These are phyloP conservation scores for Neodidymelliopsis sp. DNA, from an alignment of 2,329 filamentous ascomycete genomes.

Conservation along the genomic window DNA sequence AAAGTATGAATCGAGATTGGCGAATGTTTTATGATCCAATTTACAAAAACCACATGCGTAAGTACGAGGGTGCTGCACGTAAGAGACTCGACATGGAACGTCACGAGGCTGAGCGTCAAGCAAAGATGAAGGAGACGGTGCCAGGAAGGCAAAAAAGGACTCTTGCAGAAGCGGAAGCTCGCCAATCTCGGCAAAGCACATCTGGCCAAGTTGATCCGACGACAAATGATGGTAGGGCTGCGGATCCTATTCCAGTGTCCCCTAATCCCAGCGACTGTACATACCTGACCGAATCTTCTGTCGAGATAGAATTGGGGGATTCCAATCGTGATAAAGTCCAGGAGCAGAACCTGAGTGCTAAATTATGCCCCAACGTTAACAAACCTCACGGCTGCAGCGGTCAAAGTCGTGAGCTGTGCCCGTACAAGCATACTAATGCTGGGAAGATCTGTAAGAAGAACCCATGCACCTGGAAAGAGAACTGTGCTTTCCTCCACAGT, in stretches of 20 bases:
- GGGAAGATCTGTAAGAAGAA: neutral
- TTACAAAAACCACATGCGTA: neutral
- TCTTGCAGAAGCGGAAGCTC: too few species aligned
- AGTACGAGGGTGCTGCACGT: neutral
- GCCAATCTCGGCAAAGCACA: too few species aligned
- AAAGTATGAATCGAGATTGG: slow-evolving; percentile 1
- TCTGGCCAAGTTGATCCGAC: too few species aligned
- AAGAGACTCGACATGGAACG: neutral
- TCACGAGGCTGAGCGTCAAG: neutral
- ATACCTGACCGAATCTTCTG: neutral
- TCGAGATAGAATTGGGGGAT: neutral
- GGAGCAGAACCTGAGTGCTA: too few species aligned
- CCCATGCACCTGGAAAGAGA: neutral
- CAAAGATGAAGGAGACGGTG: neutral
- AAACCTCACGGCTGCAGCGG: neutral
- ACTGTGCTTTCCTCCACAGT: neutral
- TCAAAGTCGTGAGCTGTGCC: neutral
- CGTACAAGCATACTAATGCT: neutral
- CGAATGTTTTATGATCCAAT: neutral
- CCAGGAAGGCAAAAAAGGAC: too few species aligned
- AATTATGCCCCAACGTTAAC: neutral
- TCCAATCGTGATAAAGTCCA: neutral
- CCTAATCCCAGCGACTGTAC: neutral
- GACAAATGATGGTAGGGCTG: too few species aligned
- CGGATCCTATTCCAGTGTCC: neutral